phyloP scores from a whole-genome alignment of 208 protist genomes.

The Wallacemonas sp. region DNA sequence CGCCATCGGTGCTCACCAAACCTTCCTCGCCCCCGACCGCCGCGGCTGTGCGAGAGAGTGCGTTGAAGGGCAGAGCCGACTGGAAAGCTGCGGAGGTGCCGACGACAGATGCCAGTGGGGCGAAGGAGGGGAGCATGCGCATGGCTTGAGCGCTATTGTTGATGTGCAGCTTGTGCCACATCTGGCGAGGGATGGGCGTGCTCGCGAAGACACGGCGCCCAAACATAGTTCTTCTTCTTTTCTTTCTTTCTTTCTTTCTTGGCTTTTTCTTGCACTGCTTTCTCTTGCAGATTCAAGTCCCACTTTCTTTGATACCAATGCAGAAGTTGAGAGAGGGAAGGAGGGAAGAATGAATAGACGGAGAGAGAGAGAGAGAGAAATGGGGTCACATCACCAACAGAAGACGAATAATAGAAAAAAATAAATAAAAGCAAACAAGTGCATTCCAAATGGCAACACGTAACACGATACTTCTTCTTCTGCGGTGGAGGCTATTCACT shows the following conservation, averaged over 20 bases:
- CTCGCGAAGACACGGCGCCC: conserved; percentile 82
- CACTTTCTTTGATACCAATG: no score
- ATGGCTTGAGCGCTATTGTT: conserved; percentile 40
- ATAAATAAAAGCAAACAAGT: not conserved
- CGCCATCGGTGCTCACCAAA: conserved; percentile 27
- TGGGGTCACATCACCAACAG: no score
- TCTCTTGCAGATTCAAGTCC: no score
- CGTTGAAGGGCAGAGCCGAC: conserved; percentile 36
- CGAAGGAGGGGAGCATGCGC: conserved; percentile 45
- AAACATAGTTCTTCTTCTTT: conserved; percentile 82
- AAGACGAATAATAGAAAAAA: not conserved
- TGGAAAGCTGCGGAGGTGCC: conserved; percentile 23
- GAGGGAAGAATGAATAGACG: no score
- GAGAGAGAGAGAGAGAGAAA: no score
- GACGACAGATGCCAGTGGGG: conserved; percentile 16
- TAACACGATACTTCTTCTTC: no score
- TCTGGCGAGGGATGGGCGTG: conserved; percentile 59
- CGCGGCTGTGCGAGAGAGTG: conserved; percentile 30
- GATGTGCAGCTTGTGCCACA: conserved; percentile 73
- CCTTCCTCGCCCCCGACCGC: conserved; percentile 34
- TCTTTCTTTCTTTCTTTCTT: no score
- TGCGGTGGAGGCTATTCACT: no score
- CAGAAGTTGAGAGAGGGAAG: no score
- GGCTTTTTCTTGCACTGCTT: no score
- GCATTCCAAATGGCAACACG: no score